Conservation (phyloP, 257 asterid genomes). For the Plantago ovata region DNA sequence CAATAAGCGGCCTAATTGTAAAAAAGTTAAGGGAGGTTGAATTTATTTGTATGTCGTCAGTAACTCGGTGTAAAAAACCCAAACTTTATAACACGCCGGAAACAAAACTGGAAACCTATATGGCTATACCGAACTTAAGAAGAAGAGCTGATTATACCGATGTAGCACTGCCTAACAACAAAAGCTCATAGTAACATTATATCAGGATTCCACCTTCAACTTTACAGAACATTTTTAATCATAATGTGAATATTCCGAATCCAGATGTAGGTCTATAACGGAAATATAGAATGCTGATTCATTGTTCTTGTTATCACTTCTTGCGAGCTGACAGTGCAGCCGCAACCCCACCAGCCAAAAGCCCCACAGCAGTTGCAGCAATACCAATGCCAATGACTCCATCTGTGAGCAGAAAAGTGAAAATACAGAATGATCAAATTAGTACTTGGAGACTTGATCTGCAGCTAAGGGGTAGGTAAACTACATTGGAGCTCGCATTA, state of each 20-base stretch:
- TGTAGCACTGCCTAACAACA: too few relatives aligned
- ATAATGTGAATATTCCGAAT: not conserved
- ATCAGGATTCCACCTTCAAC: too few relatives aligned
- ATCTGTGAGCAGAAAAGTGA: slow-evolving; percentile 31
- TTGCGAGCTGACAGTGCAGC: slow-evolving; percentile 64
- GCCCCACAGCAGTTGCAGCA: slow-evolving; percentile 84
- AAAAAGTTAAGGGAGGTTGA: too few relatives aligned
- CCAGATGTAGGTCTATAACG: not conserved
- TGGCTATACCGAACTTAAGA: too few relatives aligned
- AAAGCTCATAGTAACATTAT: not conserved
- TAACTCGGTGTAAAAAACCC: too few relatives aligned
- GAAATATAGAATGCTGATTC: slow-evolving; percentile 3
- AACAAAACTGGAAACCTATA: too few relatives aligned
- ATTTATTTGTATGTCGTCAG: too few relatives aligned
- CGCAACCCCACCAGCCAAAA: slow-evolving; percentile 77
- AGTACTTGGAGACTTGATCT: not conserved
- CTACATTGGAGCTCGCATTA: slow-evolving; percentile 1
- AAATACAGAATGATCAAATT: not conserved
- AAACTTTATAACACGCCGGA: too few relatives aligned
- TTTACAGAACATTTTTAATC: too few relatives aligned
- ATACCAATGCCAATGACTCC: slow-evolving; percentile 86
- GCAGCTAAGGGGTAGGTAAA: too few relatives aligned
- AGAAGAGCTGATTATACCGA: too few relatives aligned
- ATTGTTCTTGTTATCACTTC: slow-evolving; percentile 41
- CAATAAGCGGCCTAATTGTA: too few relatives aligned